Evolutionary conservation across 129 eudicot species (phyloP).

Genomic region (Escallonia herrerae): DNA sequence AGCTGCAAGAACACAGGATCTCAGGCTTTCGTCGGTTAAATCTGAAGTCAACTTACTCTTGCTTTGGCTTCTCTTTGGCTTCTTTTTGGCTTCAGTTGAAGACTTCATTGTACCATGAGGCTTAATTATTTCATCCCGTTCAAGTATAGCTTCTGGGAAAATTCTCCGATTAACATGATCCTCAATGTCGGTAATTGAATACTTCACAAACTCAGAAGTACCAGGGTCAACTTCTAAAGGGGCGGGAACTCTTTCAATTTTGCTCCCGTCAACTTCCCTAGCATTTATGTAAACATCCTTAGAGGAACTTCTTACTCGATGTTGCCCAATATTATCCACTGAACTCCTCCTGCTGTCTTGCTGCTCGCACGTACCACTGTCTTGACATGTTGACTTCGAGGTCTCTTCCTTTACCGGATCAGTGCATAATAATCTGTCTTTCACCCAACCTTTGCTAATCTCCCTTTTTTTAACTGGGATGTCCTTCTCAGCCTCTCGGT

Average conservation of each 20-base stretch:
- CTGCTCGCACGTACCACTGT: constrained; percentile 24
- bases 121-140: constrained; percentile 14
- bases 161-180: constrained; percentile 19
- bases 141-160: constrained; percentile 17
- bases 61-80: constrained; percentile 31
- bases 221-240: constrained; percentile 31
- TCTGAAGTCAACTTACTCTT: constrained; percentile 14
- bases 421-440: constrained; percentile 21
- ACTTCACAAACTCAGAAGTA: constrained; percentile 22
- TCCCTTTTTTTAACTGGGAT: constrained; percentile 38
- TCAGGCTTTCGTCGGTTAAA: constrained; percentile 19
- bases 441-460: constrained; percentile 24
- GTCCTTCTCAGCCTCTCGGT: constrained; percentile 29
- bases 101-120: constrained; percentile 10
- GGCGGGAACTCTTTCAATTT: constrained; percentile 18
- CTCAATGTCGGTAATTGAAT: constrained; percentile 4
- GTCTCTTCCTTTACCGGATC: constrained; percentile 30
- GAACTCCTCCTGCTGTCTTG: constrained; percentile 24
- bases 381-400: constrained; percentile 10
- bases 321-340: constrained; percentile 16
- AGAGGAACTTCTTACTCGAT: constrained; percentile 11
- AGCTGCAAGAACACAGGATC: constrained; percentile 19
- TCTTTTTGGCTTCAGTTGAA: constrained; percentile 30
- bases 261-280: constrained; percentile 23
- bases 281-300: constrained; percentile 36